Percentiles rank a stretch among this genome's conserved stretches.
Evolutionary conservation across 192 early-diverging fungal genomes (phyloP).

Genomic region (Thamnidium elegans): DNA sequence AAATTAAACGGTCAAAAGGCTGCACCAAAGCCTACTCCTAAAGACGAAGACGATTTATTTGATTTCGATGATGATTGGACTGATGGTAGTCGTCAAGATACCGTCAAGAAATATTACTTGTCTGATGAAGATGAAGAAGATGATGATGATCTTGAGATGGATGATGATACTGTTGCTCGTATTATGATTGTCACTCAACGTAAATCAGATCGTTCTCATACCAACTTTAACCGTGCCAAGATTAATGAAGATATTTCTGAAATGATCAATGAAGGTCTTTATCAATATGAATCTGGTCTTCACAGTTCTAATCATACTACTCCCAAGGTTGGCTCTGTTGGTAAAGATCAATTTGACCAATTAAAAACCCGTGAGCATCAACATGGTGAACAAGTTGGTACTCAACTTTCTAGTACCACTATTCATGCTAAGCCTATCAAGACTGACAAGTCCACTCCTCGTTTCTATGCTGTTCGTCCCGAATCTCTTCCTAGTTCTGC

Average conservation of each 20-base stretch:
- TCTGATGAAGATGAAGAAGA: constrained; percentile 52
- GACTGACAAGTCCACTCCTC: constrained; percentile 42
- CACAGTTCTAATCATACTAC: constrained; percentile 35
- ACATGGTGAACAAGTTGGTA: constrained; percentile 11
- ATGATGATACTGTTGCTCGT: constrained; percentile 83
- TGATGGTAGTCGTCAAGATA: constrained; percentile 44
- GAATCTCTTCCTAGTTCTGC: constrained; percentile 28
- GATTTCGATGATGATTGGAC: constrained; percentile 79
- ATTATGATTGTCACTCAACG: constrained; percentile 92
- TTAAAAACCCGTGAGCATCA: constrained; percentile 41
- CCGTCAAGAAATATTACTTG: constrained; percentile 49
- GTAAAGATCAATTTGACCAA: constrained; percentile 56
- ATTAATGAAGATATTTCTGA: constrained; percentile 82
- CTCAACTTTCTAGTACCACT: constrained; percentile 14
- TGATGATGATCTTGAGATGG: constrained; percentile 82
- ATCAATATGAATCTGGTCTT: constrained; percentile 78
- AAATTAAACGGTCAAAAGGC: neutral
- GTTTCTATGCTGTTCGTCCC: constrained; percentile 53
- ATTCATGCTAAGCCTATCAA: constrained; percentile 20
- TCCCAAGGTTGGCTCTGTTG: constrained; percentile 61
- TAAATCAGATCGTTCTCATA: constrained; percentile 64
- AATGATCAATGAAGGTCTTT: constrained; percentile 95
- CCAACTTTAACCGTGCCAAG: constrained; percentile 74
- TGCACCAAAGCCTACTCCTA: neutral
- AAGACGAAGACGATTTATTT: constrained; percentile 72